Percentiles rank a stretch among this genome's conserved stretches.
These are phyloP conservation scores for Sclerotinia spermophila DNA, from an alignment of 2,329 filamentous ascomycete genomes.

Conservation along the genomic window DNA sequence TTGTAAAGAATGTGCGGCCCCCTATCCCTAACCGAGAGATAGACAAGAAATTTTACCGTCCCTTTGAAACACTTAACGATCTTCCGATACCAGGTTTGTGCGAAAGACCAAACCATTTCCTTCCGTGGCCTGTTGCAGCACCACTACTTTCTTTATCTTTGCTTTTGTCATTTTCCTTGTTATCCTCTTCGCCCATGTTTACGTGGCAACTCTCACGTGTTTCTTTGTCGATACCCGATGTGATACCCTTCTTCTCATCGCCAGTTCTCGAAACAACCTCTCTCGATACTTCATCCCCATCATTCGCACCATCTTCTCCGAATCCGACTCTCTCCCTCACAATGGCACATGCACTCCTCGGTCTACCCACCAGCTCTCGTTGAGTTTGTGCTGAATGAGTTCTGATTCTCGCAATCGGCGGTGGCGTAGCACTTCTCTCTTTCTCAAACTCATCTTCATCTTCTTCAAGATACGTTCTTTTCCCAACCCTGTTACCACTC, in stretches of 20 bases:
- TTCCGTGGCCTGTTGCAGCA: neutral
- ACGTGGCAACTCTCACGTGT: constrained; percentile 19
- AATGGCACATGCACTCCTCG: constrained; percentile 22
- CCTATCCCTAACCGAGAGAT: neutral
- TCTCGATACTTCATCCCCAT: neutral
- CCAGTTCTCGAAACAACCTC: neutral
- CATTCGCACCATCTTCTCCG: constrained; percentile 12
- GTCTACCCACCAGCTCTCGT: constrained; percentile 16
- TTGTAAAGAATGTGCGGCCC: neutral
- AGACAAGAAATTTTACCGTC: neutral
- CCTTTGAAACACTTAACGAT: constrained; percentile 2
- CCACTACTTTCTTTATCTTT: neutral
- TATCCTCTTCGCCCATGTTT: constrained; percentile 1
- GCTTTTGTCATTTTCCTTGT: neutral
- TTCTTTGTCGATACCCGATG: neutral
- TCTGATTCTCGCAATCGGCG: constrained; percentile 30
- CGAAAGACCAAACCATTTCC: constrained; percentile 26
- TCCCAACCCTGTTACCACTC: neutral
- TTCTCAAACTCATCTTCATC: constrained; percentile 13
- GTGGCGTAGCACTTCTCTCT: constrained; percentile 31
- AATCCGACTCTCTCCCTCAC: constrained; percentile 11
- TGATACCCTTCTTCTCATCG: neutral
- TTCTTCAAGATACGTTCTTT: constrained; percentile 15
- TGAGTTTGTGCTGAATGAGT: constrained; percentile 1
- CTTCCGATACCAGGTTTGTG: constrained; percentile 3